phyloP scores from a whole-genome alignment of 2,329 filamentous ascomycete species.

The Ophiostoma tasmaniense region DNA sequence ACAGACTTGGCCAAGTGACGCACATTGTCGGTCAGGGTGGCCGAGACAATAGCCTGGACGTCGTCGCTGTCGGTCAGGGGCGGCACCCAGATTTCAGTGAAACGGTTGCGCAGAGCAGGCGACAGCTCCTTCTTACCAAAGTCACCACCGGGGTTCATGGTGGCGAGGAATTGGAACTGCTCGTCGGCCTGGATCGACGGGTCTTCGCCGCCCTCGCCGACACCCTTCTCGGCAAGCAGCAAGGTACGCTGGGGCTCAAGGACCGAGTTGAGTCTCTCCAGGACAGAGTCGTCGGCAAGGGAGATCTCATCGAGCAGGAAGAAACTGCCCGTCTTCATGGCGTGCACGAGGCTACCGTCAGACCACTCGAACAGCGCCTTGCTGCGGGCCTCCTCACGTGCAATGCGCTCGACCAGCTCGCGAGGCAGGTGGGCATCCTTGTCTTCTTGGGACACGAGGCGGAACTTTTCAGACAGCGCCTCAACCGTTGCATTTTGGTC shows the following conservation, averaged over 20 bases:
- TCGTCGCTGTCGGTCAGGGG: slow-evolving; percentile 77
- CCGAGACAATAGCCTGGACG: slow-evolving; percentile 73
- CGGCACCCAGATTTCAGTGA: slow-evolving; percentile 98
- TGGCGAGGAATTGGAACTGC: slow-evolving; percentile 95
- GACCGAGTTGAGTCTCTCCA: slow-evolving; percentile 93
- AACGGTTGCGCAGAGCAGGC: slow-evolving; percentile 86
- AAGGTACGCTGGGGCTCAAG: slow-evolving; percentile 81
- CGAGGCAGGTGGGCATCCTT: slow-evolving; percentile 37
- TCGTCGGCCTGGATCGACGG: slow-evolving; percentile 43
- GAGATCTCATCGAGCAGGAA: slow-evolving; percentile 98
- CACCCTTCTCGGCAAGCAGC: slow-evolving; percentile 87
- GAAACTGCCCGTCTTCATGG: slow-evolving; percentile 82
- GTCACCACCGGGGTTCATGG: slow-evolving; percentile 98
- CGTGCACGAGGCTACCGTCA: slow-evolving; percentile 85
- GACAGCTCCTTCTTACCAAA: slow-evolving; percentile 98
- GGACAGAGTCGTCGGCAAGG: slow-evolving; percentile 89
- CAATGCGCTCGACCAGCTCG: slow-evolving; percentile 39
- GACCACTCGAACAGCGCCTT: slow-evolving; percentile 94
- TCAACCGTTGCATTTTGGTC: slow-evolving; percentile 37
- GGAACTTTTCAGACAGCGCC: slow-evolving; percentile 51
- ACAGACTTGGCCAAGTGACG: slow-evolving; percentile 53
- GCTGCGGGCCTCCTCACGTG: slow-evolving; percentile 48
- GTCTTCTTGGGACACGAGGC: slow-evolving; percentile 39
- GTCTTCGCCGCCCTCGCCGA: slow-evolving; percentile 55
- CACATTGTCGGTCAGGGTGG: slow-evolving; percentile 53